phyloP scores from a whole-genome alignment of 108 stramenopile genomes.

The Skeletonema marinoi region DNA sequence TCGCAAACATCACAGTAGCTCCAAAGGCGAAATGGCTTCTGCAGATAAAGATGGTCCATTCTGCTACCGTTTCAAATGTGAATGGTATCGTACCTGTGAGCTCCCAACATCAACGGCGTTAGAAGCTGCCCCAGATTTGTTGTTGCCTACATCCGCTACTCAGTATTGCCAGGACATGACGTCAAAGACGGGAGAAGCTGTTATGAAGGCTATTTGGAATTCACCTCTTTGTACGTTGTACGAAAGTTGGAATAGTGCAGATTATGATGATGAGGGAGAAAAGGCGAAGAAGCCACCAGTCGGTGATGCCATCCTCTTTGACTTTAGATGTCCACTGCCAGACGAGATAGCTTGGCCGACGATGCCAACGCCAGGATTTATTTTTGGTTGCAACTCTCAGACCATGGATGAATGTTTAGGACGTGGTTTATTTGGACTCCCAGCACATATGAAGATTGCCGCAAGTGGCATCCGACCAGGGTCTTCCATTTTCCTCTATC shows the following conservation, averaged over 20 bases:
- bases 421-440: slow-evolving; percentile 86
- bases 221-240: slow-evolving; percentile 83
- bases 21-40: slow-evolving; percentile 22
- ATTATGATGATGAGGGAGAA: slow-evolving; percentile 53
- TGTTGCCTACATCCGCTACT: slow-evolving; percentile 70
- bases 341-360: slow-evolving; percentile 81
- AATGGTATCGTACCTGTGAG: slow-evolving; percentile 90
- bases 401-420: slow-evolving; percentile 92
- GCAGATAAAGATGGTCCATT: slow-evolving; percentile 59
- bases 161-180: slow-evolving; percentile 86
- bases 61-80: slow-evolving; percentile 64
- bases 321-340: slow-evolving; percentile 74
- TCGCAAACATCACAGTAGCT: background rate
- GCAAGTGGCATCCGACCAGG: slow-evolving; percentile 80
- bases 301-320: slow-evolving; percentile 67
- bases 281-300: slow-evolving; percentile 56
- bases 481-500: slow-evolving; percentile 83
- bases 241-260: slow-evolving; percentile 68
- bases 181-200: slow-evolving; percentile 74
- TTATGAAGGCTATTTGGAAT: slow-evolving; percentile 90
- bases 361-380: slow-evolving; percentile 84
- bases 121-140: slow-evolving; percentile 79
- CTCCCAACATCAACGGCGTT: slow-evolving; percentile 76
- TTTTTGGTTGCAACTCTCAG: slow-evolving; percentile 86
- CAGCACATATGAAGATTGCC: slow-evolving; percentile 85